Percentiles rank a stretch among this genome's conserved stretches.
Conservation (phyloP, 495 filamentous ascomycete species). For the Neurospora sp. region DNA sequence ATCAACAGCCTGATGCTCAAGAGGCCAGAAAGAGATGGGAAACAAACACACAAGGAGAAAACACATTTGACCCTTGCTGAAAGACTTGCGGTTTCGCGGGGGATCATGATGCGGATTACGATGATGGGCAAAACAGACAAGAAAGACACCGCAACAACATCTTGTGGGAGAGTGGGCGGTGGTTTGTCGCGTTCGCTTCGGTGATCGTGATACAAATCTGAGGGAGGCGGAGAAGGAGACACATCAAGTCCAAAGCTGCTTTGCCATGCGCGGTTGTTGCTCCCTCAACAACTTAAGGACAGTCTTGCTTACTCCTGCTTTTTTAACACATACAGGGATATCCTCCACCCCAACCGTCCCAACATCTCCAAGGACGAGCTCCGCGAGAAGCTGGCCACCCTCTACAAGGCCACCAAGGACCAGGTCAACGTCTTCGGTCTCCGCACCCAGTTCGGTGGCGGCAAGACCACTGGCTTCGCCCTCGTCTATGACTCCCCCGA, state of each 20-base stretch:
- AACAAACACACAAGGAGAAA: neutral
- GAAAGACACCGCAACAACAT: neutral
- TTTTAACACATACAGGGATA: slow-evolving; percentile 55
- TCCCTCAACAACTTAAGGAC: neutral
- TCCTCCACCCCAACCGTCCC: slow-evolving; percentile 96
- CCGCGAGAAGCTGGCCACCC: slow-evolving; percentile 81
- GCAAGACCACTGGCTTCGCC: slow-evolving; percentile 98
- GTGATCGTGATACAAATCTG: neutral
- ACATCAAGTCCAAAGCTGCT: neutral
- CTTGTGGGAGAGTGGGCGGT: neutral
- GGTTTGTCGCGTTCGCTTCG: neutral
- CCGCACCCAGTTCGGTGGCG: slow-evolving; percentile 97
- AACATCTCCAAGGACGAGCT: slow-evolving; percentile 99
- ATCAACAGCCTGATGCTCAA: neutral
- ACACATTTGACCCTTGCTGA: neutral
- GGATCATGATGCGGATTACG: neutral
- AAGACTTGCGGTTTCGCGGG: neutral
- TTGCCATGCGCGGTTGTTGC: neutral
- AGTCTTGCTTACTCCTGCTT: slow-evolving; percentile 6
- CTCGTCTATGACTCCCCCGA: slow-evolving; percentile 96
- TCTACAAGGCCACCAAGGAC: slow-evolving; percentile 97
- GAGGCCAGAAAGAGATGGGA: neutral
- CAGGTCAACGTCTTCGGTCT: slow-evolving; percentile 96
- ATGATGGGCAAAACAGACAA: neutral
- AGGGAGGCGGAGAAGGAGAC: neutral